Base-by-base conservation (phyloP, 495 filamentous ascomycete genomes). In the Penicillium atrosanguineum region DNA sequence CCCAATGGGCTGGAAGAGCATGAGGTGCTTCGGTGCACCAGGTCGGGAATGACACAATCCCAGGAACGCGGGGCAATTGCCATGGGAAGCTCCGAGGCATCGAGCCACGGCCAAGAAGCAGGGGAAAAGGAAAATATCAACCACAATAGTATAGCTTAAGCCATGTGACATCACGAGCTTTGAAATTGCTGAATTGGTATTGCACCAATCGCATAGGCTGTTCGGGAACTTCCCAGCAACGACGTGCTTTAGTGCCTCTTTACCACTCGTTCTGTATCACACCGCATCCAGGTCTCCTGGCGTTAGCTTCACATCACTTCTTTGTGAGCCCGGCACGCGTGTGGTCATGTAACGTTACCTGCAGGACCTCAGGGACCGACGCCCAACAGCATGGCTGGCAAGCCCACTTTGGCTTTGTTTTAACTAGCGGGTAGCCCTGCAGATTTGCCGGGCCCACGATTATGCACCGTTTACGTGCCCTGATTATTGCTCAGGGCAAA, bases 341-440 rank as follows among this genome's bases (percentile, higher is more conserved):
- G 19, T 34, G 25, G 52, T 38, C 53, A 60, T 62, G 62, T 62
- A 65, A 65, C 62, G 50, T 62, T 52, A 62, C 59, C 50, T 59
- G 50, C 62, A 59, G 50, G 16, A 57, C 49, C 29, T 48, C 46
- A 55, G 49, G 43, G 45, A 46, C 45, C 28, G 28, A 31, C 28
- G 28, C 28, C 28, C 31, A 34, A 34, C 31, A 34, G 31, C 31
- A 8, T 34, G 31, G 31, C 31, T 3, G 11, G 21, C 31, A 36
- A 19, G 18, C 43, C 31, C 53, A 60, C 52, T 4, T 31, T 31
- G 11, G 28, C 28, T 31, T 31, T 12, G 11, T 31, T 31, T 52
- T 53, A 48, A 55, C 39, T 60, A 40, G 40, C 48, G 44, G 42
- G 41, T 42, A 56, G 36, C 12, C 21, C 42, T 36, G 28, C 6